Evolutionary conservation across 768 basidiomycete species (phyloP), one percentile per base, ranked within the genome.

Genomic region (Nevesoporus exiguus): DNA sequence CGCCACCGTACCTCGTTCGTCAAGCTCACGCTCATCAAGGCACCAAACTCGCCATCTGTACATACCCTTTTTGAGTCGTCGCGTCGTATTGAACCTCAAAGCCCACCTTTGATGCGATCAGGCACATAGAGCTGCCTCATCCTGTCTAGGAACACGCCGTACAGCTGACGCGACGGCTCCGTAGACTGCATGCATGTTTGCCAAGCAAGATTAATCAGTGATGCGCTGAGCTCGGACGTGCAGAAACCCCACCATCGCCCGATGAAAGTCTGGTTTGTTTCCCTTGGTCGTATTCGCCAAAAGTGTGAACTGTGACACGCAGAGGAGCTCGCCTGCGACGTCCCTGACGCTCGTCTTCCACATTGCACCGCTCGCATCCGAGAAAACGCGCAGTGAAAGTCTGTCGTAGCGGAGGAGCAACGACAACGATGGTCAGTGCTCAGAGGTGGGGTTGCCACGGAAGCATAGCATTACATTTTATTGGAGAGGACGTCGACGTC

Each of bases 241-340:
- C 27, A 8, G 27, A 8, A 40, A 17, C 7, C 19, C 7, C 25
- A 93, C 93, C 93, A 97, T 97, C 7, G 94, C 90, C 19, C 80
- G 81, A 71, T 95, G 94, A 62, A 98, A 98, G 70, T 97, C 93
- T 14, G 90, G 90, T 65, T 94, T 93, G 66, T 78, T 89, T 25
- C 93, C 93, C 70, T 97, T 97, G 49, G 79, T 76, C 17, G 92
- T 93, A 55, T 88, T 87, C 22, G 93, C 90, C 66, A 95, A 71
- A 25, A 99, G 78, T 2, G 95, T 94, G 69, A 97, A 96, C 62
- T 98, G 96, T 1, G 94, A 94, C 15, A 95, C 93, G 62, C 95
- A 98, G 5, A 98, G 81, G 13, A 99, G 80, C 48, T 96, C 93
- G 41, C 93, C 95, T 22, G 82, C 81, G 22, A 97, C 81, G 59